These are phyloP conservation scores for Smithsoniella earleae DNA, from an alignment of 163 green algal species.

Conservation along the genomic window DNA sequence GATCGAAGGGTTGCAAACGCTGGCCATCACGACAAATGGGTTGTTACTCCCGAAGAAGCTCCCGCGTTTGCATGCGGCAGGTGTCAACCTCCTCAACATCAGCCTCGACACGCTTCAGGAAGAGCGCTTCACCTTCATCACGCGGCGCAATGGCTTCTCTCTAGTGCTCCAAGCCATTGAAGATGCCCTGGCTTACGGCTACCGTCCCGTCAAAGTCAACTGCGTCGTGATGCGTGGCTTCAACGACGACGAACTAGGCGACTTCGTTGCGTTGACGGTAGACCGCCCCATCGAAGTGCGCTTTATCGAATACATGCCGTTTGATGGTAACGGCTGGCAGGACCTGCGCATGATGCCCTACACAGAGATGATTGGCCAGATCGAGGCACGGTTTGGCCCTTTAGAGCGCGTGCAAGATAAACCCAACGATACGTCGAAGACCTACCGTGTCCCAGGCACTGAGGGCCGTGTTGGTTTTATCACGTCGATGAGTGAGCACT, in stretches of 20 bases:
- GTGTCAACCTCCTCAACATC: conserved; percentile 81
- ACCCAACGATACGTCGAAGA: conserved; percentile 84
- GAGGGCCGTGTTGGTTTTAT: conserved; percentile 86
- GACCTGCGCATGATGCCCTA: conserved; percentile 70
- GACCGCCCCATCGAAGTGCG: conserved; percentile 82
- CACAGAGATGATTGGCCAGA: no score
- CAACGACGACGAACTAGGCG: conserved; percentile 92
- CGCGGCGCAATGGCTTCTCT: conserved; percentile 62
- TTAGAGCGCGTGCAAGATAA: conserved; percentile 49
- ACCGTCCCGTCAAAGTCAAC: conserved; percentile 83
- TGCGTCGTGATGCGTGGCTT: conserved; percentile 91
- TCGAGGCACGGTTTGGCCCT: no score
- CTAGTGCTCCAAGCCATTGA: conserved; percentile 73
- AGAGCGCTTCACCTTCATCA: conserved; percentile 80
- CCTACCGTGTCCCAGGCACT: conserved; percentile 73
- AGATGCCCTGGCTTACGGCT: conserved; percentile 64
- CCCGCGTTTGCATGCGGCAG: conserved; percentile 45
- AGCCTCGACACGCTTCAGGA: conserved; percentile 82
- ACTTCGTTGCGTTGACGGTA: conserved; percentile 88
- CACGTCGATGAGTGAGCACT: conserved; percentile 91
- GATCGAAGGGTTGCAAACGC: conserved; percentile 46
- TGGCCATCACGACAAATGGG: conserved; percentile 92
- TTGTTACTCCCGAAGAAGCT: conserved; percentile 70
- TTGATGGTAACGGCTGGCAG: conserved; percentile 93
- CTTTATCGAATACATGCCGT: conserved; percentile 99